Conservation (phyloP, 495 filamentous ascomycete species). For the Glonium stellatum region DNA sequence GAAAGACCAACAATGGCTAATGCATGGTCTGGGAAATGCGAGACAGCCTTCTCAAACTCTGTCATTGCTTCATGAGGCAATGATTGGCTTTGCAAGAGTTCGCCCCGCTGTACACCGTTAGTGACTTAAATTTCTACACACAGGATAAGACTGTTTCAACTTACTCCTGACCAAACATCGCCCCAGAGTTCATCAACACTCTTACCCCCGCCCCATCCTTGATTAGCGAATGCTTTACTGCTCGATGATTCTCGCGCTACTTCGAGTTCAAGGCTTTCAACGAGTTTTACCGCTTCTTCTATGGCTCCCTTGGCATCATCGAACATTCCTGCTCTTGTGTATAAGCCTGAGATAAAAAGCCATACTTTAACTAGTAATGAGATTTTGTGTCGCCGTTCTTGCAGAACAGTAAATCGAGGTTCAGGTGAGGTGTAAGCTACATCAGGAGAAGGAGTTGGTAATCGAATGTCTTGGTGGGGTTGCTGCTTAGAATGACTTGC, state of each 20-base stretch:
- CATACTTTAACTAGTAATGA: slow-evolving; percentile 67
- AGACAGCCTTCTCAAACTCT: slow-evolving; percentile 72
- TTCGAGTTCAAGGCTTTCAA: slow-evolving; percentile 48
- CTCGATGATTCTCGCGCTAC: slow-evolving; percentile 46
- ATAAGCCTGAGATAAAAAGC: slow-evolving; percentile 81
- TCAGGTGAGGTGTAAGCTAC: slow-evolving; percentile 19
- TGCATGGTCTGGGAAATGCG: slow-evolving; percentile 66
- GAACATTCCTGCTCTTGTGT: slow-evolving; percentile 69
- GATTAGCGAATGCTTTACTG: slow-evolving; percentile 45
- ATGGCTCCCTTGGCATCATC: slow-evolving; percentile 73
- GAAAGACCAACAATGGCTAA: slow-evolving; percentile 74
- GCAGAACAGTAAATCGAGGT: slow-evolving; percentile 27
- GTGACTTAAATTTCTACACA: slow-evolving; percentile 2
- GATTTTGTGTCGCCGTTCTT: slow-evolving; percentile 34
- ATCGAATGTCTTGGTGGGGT: slow-evolving; percentile 46
- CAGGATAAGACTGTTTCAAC: slow-evolving; percentile 17
- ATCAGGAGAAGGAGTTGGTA: slow-evolving; percentile 40
- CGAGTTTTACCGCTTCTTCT: slow-evolving; percentile 69
- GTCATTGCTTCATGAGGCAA: slow-evolving; percentile 59
- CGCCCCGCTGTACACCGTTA: slow-evolving; percentile 53
- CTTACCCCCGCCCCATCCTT: slow-evolving; percentile 67
- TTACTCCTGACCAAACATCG: slow-evolving; percentile 69
- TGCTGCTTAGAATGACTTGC: slow-evolving; percentile 45
- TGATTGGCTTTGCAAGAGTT: slow-evolving; percentile 55
- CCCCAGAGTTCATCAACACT: slow-evolving; percentile 72